Evolutionary conservation across 2,329 filamentous ascomycete species (phyloP).

Genomic region (Orbilia quercus): DNA sequence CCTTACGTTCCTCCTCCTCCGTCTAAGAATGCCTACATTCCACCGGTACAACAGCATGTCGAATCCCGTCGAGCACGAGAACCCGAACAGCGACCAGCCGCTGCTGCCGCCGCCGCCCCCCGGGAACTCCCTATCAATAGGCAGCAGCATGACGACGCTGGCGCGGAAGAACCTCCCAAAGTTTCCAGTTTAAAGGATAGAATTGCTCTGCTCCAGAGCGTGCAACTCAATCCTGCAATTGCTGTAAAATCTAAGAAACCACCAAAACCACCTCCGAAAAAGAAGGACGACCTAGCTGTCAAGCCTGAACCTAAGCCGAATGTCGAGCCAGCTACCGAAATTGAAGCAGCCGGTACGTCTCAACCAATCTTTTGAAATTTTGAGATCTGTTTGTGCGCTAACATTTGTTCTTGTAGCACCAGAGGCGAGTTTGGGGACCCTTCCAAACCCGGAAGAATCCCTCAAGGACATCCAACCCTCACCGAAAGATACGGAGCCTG

Average conservation of each 20-base stretch:
- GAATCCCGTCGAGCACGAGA: conserved; percentile 85
- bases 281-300: conserved; percentile 62
- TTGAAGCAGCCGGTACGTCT: background rate
- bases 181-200: conserved; percentile 93
- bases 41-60: conserved; percentile 76
- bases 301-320: conserved; percentile 15
- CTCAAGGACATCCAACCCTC: background rate
- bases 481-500: conserved; percentile 2
- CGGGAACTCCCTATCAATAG: conserved; percentile 47
- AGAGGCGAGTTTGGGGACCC: conserved; percentile 9
- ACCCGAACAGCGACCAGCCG: conserved; percentile 76
- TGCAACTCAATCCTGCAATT: conserved; percentile 90
- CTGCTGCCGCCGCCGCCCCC: conserved; percentile 2
- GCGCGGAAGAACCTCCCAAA: conserved; percentile 83
- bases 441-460: conserved; percentile 11
- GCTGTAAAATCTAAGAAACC: conserved; percentile 85
- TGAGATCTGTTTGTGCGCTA: too few species aligned
- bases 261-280: conserved; percentile 76
- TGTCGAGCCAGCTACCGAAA: conserved; percentile 7
- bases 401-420: background rate
- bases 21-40: conserved; percentile 89
- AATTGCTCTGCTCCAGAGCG: conserved; percentile 91
- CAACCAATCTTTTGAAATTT: background rate
- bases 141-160: conserved; percentile 68
- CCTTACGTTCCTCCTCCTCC: conserved; percentile 95